Percentiles rank a stretch among this genome's conserved stretches.
Evolutionary conservation across 2,329 filamentous ascomycete genomes (phyloP).

Genomic region (Septoria linicola): DNA sequence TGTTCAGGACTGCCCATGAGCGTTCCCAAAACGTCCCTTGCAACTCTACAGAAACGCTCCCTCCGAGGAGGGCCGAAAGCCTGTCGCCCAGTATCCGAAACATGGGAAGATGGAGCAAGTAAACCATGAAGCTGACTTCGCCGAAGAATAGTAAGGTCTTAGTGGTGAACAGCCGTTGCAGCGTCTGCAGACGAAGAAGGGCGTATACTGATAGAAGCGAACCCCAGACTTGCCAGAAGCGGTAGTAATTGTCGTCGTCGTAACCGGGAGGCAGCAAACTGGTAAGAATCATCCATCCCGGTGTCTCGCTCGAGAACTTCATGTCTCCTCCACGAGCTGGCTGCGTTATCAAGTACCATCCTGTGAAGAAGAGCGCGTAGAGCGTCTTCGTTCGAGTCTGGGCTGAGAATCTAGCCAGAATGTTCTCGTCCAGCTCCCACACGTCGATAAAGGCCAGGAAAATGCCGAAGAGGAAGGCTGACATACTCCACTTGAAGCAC

Average conservation of each 20-base stretch:
- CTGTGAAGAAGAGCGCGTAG: constrained; percentile 26
- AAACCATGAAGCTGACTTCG: constrained; percentile 60
- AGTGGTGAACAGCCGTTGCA: constrained; percentile 54
- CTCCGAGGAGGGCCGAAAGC: constrained; percentile 51
- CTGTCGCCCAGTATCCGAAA: constrained; percentile 55
- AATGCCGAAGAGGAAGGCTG: constrained; percentile 48
- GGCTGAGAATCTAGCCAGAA: neutral
- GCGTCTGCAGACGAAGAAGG: constrained; percentile 46
- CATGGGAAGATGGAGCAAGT: constrained; percentile 60
- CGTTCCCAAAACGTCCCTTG: constrained; percentile 49
- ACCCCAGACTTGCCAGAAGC: constrained; percentile 58
- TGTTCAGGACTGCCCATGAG: constrained; percentile 53
- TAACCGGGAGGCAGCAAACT: constrained; percentile 41
- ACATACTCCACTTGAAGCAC: constrained; percentile 51
- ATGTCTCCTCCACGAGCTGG: constrained; percentile 41
- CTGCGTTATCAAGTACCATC: constrained; percentile 19
- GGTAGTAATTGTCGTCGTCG: constrained; percentile 36
- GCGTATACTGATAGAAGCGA: constrained; percentile 54
- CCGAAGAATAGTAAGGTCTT: constrained; percentile 57
- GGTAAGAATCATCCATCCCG: constrained; percentile 57
- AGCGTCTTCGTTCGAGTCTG: no score
- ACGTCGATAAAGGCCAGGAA: constrained; percentile 66
- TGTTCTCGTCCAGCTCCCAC: constrained; percentile 43
- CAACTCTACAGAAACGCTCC: constrained; percentile 45
- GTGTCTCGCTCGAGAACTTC: constrained; percentile 50